These are phyloP conservation scores for Rhinocladiella similis DNA, from an alignment of 2,329 filamentous ascomycete species.

Conservation along the genomic window DNA sequence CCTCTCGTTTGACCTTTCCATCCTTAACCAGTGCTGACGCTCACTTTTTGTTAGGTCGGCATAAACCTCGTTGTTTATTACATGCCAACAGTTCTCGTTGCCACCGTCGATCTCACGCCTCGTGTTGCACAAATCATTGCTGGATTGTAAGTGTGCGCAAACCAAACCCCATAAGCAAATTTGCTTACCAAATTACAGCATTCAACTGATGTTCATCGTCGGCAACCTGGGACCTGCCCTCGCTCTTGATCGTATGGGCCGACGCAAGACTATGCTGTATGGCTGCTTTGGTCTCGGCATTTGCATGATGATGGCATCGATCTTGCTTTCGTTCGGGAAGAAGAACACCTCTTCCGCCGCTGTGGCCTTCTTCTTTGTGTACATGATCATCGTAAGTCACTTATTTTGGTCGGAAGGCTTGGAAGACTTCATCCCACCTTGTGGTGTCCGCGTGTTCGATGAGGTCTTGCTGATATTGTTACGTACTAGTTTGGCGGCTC, in stretches of 20 bases:
- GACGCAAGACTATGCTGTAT: slow-evolving; percentile 40
- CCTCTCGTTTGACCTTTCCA: neutral
- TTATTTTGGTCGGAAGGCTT: too few species aligned
- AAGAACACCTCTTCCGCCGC: slow-evolving; percentile 47
- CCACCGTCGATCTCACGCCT: slow-evolving; percentile 47
- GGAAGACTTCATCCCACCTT: too few species aligned
- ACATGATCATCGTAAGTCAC: slow-evolving; percentile 42
- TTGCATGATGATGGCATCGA: slow-evolving; percentile 44
- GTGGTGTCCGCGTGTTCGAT: neutral
- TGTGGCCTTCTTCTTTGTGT: slow-evolving; percentile 53
- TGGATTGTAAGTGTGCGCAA: slow-evolving; percentile 35
- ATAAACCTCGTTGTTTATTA: slow-evolving; percentile 46
- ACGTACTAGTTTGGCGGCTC: slow-evolving; percentile 23
- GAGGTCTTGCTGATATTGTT: too few species aligned
- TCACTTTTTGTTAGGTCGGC: slow-evolving; percentile 26
- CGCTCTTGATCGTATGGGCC: slow-evolving; percentile 44
- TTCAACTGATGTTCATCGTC: slow-evolving; percentile 44
- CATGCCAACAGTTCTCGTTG: slow-evolving; percentile 39
- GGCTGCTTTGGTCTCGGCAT: slow-evolving; percentile 37
- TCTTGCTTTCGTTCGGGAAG: slow-evolving; percentile 41
- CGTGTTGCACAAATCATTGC: slow-evolving; percentile 50
- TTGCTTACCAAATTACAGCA: slow-evolving; percentile 12
- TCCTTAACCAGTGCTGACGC: neutral
- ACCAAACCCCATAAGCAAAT: neutral
- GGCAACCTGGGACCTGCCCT: slow-evolving; percentile 49